These are phyloP conservation scores for Penicillium sp. DNA, from an alignment of 2,329 filamentous ascomycete genomes.

Conservation along the genomic window DNA sequence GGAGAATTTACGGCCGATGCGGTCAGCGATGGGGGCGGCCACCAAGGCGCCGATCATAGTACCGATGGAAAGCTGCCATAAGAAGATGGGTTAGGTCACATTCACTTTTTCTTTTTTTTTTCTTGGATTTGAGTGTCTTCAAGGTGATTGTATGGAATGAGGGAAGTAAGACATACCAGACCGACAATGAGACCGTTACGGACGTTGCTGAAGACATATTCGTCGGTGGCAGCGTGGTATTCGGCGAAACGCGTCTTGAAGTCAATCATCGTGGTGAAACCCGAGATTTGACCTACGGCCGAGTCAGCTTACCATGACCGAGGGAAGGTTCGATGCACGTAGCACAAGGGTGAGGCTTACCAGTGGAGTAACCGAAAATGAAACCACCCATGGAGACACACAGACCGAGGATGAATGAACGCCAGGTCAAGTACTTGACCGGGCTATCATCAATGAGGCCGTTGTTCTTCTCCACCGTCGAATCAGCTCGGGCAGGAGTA, in stretches of 20 bases:
- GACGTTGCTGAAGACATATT: constrained; percentile 40
- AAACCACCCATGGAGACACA: constrained; percentile 46
- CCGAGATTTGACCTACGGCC: constrained; percentile 38
- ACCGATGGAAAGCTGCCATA: constrained; percentile 38
- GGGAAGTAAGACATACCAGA: constrained; percentile 30
- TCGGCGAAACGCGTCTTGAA: constrained; percentile 40
- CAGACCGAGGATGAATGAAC: constrained; percentile 40
- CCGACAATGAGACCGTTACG: constrained; percentile 42
- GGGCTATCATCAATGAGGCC: constrained; percentile 37
- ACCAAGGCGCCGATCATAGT: constrained; percentile 39
- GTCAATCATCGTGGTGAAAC: constrained; percentile 44
- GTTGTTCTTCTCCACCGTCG: constrained; percentile 29
- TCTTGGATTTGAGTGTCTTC: not conserved
- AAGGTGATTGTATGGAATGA: not conserved
- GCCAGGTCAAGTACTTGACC: constrained; percentile 39
- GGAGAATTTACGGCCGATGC: constrained; percentile 41
- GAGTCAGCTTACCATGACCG: constrained; percentile 5
- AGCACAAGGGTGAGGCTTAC: constrained; percentile 19
- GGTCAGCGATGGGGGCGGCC: constrained; percentile 42
- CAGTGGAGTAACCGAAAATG: constrained; percentile 43
- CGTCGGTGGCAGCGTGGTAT: constrained; percentile 22
- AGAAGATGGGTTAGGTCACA: too few species aligned
- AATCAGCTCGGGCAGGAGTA: constrained; percentile 30
- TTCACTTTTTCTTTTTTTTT: too few species aligned
- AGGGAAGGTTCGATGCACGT: not conserved